Conservation (phyloP, 306 rosid genomes). For the Parietaria judaica region DNA sequence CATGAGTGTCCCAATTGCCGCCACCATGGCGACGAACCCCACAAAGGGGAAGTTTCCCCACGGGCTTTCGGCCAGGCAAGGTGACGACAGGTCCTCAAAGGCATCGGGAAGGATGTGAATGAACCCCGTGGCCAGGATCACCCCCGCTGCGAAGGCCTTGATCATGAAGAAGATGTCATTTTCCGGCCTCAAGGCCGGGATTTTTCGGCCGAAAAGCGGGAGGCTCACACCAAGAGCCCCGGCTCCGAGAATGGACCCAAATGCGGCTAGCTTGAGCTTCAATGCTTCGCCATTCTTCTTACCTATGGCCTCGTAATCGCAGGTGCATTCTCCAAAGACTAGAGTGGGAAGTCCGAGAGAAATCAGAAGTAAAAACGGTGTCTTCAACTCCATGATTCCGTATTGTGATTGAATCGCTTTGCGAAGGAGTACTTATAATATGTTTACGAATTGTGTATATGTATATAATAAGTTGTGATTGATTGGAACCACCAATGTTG, state of each 20-base stretch:
- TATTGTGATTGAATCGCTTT: no score
- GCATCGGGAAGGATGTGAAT: slow-evolving; percentile 77
- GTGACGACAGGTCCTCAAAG: slow-evolving; percentile 32
- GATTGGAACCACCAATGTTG: neutral
- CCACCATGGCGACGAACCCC: slow-evolving; percentile 71
- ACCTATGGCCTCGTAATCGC: slow-evolving; percentile 15
- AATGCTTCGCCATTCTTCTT: slow-evolving; percentile 26
- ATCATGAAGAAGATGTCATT: slow-evolving; percentile 46
- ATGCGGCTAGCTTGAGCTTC: slow-evolving; percentile 37
- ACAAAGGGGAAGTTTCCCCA: slow-evolving; percentile 67
- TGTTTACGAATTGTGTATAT: no score
- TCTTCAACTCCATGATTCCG: neutral
- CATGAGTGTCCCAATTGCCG: slow-evolving; percentile 65
- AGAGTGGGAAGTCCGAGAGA: slow-evolving; percentile 17
- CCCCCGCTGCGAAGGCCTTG: slow-evolving; percentile 73
- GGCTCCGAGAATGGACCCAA: slow-evolving; percentile 39
- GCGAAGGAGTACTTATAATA: no score
- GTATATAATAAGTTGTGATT: no score
- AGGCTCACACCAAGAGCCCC: slow-evolving; percentile 54
- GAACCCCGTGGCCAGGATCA: slow-evolving; percentile 62
- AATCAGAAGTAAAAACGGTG: neutral
- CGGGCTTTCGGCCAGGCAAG: slow-evolving; percentile 40
- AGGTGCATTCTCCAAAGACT: slow-evolving; percentile 28
- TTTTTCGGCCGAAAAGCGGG: slow-evolving; percentile 41
- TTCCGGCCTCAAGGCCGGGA: slow-evolving; percentile 49